phyloP scores from a whole-genome alignment of 2,329 filamentous ascomycete genomes.

The Dendrostoma leiphaemia region DNA sequence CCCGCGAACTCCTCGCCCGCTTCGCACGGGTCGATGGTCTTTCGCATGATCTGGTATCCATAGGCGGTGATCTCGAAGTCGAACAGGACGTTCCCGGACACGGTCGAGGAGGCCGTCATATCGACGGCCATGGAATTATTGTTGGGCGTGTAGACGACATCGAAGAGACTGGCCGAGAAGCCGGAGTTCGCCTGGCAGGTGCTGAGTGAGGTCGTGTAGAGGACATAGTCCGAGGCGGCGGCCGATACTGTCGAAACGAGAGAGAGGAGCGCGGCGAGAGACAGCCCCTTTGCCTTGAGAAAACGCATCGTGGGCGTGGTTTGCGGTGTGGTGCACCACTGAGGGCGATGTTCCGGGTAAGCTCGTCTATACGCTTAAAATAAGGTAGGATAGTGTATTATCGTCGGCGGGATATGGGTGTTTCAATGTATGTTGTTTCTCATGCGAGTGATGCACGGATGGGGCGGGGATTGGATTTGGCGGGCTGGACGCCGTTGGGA shows the following conservation, averaged over 20 bases:
- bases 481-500: too few relatives aligned
- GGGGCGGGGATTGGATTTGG: neutral
- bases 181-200: slow-evolving; percentile 73
- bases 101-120: slow-evolving; percentile 70
- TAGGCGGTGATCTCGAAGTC: slow-evolving; percentile 71
- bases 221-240: slow-evolving; percentile 24
- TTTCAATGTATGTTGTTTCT: too few relatives aligned
- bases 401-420: neutral
- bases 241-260: slow-evolving; percentile 19
- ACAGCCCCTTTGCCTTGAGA: slow-evolving; percentile 4
- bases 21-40: slow-evolving; percentile 68
- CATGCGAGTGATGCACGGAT: neutral
- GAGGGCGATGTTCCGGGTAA: neutral
- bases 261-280: slow-evolving; percentile 6
- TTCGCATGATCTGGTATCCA: slow-evolving; percentile 63
- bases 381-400: neutral
- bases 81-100: slow-evolving; percentile 71
- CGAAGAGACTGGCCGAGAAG: slow-evolving; percentile 78
- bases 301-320: slow-evolving; percentile 12
- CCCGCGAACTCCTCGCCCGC: slow-evolving; percentile 52
- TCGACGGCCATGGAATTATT: slow-evolving; percentile 65
- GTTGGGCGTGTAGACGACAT: slow-evolving; percentile 66
- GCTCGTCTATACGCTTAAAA: neutral
- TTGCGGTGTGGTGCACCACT: neutral
- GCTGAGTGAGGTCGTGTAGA: slow-evolving; percentile 60